phyloP scores from a whole-genome alignment of 2,329 filamentous ascomycete species.

The Hypoxylon sp. region DNA sequence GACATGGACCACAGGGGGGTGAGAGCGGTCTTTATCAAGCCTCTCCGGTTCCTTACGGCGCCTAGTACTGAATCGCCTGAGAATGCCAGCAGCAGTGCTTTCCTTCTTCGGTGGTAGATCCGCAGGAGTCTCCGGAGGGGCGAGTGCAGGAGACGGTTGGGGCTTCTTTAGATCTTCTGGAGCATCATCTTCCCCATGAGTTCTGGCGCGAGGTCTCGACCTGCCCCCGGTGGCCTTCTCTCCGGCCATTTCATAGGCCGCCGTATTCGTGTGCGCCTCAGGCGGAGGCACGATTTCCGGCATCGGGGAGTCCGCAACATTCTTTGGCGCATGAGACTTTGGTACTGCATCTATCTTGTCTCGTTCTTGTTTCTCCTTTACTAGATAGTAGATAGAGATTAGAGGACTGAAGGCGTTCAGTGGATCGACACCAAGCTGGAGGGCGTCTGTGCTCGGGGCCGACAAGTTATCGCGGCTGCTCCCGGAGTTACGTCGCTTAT shows the following conservation, averaged over 20 bases:
- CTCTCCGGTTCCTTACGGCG: conserved; percentile 77
- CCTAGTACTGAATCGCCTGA: conserved; percentile 92
- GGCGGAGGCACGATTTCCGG: conserved; percentile 85
- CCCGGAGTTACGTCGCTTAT: conserved; percentile 91
- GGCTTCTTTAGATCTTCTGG: conserved; percentile 78
- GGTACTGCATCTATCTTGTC: conserved; percentile 65
- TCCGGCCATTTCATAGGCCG: conserved; percentile 87
- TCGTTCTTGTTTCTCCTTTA: conserved; percentile 92
- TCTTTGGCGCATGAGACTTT: conserved; percentile 53
- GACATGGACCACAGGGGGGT: conserved; percentile 81
- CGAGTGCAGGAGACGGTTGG: conserved; percentile 64
- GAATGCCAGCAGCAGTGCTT: conserved; percentile 84
- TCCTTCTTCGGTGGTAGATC: conserved; percentile 82
- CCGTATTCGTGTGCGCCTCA: conserved; percentile 88
- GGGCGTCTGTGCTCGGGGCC: conserved; percentile 85
- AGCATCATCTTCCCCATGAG: conserved; percentile 94
- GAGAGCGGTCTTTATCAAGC: conserved; percentile 73
- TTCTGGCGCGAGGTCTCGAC: conserved; percentile 86
- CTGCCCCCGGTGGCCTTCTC: conserved; percentile 88
- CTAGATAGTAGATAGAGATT: conserved; percentile 94
- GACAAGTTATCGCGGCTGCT: conserved; percentile 89
- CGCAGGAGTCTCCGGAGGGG: conserved; percentile 67
- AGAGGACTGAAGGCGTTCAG: conserved; percentile 94
- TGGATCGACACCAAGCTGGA: conserved; percentile 86
- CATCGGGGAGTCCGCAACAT: conserved; percentile 64